Conservation (phyloP, 129 eudicot species). For the Pittosporum tobira region DNA sequence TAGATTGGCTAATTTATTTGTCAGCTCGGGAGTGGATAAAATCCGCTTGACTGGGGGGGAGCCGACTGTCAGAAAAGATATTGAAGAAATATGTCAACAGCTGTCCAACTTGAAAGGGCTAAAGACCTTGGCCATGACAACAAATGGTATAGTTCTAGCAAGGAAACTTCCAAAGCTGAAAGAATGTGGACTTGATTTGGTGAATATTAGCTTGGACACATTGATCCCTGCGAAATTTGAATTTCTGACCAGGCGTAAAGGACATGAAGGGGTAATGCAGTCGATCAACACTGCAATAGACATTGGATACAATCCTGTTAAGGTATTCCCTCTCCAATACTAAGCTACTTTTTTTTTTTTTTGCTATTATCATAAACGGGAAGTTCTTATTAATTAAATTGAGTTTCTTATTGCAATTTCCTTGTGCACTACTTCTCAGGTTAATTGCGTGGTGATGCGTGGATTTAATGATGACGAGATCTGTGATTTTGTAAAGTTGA, state of each 20-base stretch:
- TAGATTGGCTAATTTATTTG: conserved; percentile 74
- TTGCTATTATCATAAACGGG: too few species aligned
- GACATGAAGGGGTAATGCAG: conserved; percentile 78
- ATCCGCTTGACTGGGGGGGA: conserved; percentile 98
- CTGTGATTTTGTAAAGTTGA: conserved; percentile 86
- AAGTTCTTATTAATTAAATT: not conserved
- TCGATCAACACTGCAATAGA: conserved; percentile 69
- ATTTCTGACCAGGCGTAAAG: conserved; percentile 89
- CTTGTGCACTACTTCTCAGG: conserved; percentile 29
- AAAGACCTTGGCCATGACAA: conserved; percentile 87
- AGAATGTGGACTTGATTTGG: conserved; percentile 66
- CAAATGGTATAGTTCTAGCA: conserved; percentile 68
- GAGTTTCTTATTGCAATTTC: not conserved
- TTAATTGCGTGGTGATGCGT: conserved; percentile 96
- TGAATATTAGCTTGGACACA: conserved; percentile 90
- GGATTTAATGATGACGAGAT: conserved; percentile 97
- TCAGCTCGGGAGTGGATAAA: conserved; percentile 81
- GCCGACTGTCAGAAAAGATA: conserved; percentile 81
- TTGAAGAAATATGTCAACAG: conserved; percentile 70
- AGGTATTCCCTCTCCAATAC: conserved; percentile 33
- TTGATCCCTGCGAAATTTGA: conserved; percentile 91
- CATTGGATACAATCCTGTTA: conserved; percentile 83
- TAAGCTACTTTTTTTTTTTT: not conserved
- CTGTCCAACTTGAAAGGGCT: conserved; percentile 66
- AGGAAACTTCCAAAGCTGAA: conserved; percentile 76